Percentiles rank a stretch among this genome's conserved stretches.
Evolutionary conservation across 495 filamentous ascomycete species (phyloP).

Genomic region (Bacidia gigantensis): DNA sequence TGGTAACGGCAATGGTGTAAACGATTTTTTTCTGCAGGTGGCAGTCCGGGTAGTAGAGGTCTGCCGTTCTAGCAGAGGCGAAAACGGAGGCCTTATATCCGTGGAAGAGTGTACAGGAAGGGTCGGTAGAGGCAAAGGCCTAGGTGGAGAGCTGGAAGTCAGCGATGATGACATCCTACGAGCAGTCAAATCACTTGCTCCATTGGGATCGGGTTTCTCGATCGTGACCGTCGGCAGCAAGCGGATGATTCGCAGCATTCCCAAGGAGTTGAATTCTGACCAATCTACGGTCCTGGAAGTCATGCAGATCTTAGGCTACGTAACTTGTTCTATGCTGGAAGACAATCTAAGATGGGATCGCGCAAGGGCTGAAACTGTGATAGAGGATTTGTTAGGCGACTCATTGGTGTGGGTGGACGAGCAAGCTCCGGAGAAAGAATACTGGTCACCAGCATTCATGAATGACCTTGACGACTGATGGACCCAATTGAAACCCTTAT

Average conservation of each 20-base stretch:
- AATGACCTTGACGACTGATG: constrained; percentile 16
- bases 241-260: constrained; percentile 80
- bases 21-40: constrained; percentile 97
- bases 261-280: constrained; percentile 92
- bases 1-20: constrained; percentile 57
- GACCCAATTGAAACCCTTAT: too few species aligned
- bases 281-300: constrained; percentile 85
- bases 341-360: constrained; percentile 80
- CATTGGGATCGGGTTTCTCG: constrained; percentile 76
- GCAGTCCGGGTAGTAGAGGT: constrained; percentile 89
- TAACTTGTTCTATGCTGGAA: constrained; percentile 82
- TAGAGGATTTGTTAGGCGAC: constrained; percentile 83
- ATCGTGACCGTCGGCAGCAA: constrained; percentile 68
- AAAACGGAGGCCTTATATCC: constrained; percentile 86
- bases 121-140: constrained; percentile 52
- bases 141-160: constrained; percentile 64
- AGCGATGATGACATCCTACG: constrained; percentile 81
- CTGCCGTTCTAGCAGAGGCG: constrained; percentile 69
- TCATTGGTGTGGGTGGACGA: constrained; percentile 89
- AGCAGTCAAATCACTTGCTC: constrained; percentile 75
- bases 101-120: constrained; percentile 65
- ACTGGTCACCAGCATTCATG: constrained; percentile 61
- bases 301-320: constrained; percentile 72
- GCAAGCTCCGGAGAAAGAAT: constrained; percentile 79
- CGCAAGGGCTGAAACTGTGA: constrained; percentile 70